Evolutionary conservation across 2,329 filamentous ascomycete genomes (phyloP).

Genomic region (Colletotrichum filicis): DNA sequence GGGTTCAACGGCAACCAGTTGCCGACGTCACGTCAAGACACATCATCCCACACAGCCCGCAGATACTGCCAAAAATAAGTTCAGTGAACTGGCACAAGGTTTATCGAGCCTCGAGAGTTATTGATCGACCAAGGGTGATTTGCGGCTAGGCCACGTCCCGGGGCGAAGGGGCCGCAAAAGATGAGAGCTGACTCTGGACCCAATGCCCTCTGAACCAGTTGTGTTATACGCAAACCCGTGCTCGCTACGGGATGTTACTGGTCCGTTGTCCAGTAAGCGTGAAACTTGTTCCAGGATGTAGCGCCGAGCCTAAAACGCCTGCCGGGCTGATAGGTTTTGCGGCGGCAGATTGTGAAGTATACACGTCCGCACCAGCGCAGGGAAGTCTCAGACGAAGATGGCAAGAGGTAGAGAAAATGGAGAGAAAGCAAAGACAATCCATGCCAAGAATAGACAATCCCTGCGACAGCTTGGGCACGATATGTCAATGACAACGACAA

Average conservation of each 20-base stretch:
- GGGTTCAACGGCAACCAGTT: background rate
- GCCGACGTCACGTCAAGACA: background rate
- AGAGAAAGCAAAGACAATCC: too few species aligned
- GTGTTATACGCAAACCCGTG: background rate
- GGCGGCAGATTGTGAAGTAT: too few species aligned
- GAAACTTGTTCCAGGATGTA: constrained; percentile 9
- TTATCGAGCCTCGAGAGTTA: too few species aligned
- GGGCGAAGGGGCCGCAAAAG: background rate
- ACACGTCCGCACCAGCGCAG: too few species aligned
- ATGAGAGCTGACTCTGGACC: background rate
- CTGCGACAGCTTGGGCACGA: background rate
- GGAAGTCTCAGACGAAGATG: too few species aligned
- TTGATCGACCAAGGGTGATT: too few species aligned
- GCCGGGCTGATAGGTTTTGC: too few species aligned
- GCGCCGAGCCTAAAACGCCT: constrained; percentile 1
- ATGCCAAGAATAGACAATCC: background rate
- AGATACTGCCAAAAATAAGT: constrained; percentile 11
- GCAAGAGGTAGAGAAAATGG: too few species aligned
- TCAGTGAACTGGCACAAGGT: background rate
- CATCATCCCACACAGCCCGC: background rate
- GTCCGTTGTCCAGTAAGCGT: constrained; percentile 6
- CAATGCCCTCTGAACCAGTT: background rate
- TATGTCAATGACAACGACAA: background rate
- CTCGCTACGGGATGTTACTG: background rate
- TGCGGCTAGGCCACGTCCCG: too few species aligned